Evolutionary conservation across 768 basidiomycete genomes (phyloP), one percentile per base, ranked within the genome.

Genomic region (Steccherinum ochraceum): DNA sequence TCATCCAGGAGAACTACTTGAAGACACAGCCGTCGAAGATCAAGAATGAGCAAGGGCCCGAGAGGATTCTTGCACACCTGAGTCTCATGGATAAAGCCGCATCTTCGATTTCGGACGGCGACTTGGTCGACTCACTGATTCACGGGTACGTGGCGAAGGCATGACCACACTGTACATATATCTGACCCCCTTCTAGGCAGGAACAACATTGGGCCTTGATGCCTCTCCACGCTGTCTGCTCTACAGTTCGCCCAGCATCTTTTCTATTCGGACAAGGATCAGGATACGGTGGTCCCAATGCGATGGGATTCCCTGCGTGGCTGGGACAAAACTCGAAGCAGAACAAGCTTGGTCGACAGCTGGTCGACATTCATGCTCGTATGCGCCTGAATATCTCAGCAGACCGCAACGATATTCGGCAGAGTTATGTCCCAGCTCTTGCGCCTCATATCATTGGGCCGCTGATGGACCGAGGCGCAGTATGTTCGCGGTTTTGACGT

Each of bases 1-100:
- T 99, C 67, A 88, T 98, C 43, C 93, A 96, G 91, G 96, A 99
- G 69, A 98, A 99, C 64, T 99, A 98, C 65, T 67, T 93, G 49
- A 95, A 92, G 67, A 83, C 86, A 2, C 75, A 83, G 24, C 93
- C 94, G 0, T 73, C 85, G 0, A 73, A 72, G 49, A 58, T 77
- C 24, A 76, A 80, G 23, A 76, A 79, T 53, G 54, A 77, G 20
- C 78, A 75, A 11, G 89, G 87, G 0, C 81, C 79, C 1, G 83
- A 84, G 48, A 78, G 79, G 61, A 65, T 64, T 21, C 47, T 97
- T 59, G 91, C 86, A 66, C 80, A 83, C 39, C 76, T 98, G 0
- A 71, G 86, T 59, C 67, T 97, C 12, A 86, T 93, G 81, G 84
- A 89, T 52, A 78, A 83, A 51, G 95, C 96, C 1, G 87, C 95